These are phyloP conservation scores for Dalechampia spathulata DNA, from an alignment of 441 rosid genomes.

Conservation along the genomic window DNA sequence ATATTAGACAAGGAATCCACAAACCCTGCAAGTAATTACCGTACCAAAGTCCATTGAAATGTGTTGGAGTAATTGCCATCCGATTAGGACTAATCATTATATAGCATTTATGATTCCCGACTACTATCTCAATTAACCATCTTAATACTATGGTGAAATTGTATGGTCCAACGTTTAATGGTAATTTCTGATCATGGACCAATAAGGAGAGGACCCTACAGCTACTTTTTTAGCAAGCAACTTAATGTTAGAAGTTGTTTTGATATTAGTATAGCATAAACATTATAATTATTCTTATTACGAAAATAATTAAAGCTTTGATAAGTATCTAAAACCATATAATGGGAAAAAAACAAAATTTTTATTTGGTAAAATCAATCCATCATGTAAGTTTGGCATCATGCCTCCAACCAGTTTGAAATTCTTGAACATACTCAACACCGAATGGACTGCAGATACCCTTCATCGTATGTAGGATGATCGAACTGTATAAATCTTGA, in stretches of 20 bases:
- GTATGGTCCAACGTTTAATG: background rate
- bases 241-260: background rate
- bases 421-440: conserved; percentile 8
- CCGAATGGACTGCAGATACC: background rate
- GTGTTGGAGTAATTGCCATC: background rate
- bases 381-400: conserved; percentile 6
- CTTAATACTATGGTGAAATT: background rate
- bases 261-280: background rate
- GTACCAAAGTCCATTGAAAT: background rate
- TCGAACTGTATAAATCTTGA: too few relatives aligned
- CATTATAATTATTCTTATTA: too few relatives aligned
- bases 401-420: conserved; percentile 8
- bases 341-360: too few relatives aligned
- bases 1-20: too few relatives aligned
- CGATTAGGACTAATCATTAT: conserved; percentile 7
- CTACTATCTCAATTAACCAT: background rate
- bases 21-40: background rate
- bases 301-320: too few relatives aligned
- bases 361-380: conserved; percentile 4
- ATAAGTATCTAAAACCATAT: too few relatives aligned
- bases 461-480: background rate
- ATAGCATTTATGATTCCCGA: background rate
- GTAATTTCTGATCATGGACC: background rate
- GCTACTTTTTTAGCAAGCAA: conserved; percentile 4
- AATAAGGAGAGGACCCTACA: background rate